Evolutionary conservation across 176 grass and related monocot genomes (phyloP).

Genomic region (Thinopyrum elongatum): DNA sequence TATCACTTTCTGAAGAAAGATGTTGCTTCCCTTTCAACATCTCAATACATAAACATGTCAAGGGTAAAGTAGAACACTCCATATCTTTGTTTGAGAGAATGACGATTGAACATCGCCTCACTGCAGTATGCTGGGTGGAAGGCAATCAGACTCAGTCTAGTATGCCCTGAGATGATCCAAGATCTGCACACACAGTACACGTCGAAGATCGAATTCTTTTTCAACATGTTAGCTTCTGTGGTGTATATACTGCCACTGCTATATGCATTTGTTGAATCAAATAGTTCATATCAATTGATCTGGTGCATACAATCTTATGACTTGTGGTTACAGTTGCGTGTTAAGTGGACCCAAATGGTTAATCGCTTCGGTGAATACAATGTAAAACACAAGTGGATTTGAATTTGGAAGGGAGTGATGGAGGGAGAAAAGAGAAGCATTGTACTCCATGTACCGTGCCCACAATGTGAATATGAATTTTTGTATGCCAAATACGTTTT

Average conservation of each 20-base stretch:
- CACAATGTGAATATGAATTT: not conserved
- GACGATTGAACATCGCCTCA: not conserved
- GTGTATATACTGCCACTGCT: conserved; percentile 32
- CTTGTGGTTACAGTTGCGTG: not conserved
- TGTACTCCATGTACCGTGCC: not conserved
- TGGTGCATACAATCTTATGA: not conserved
- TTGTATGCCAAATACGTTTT: not conserved
- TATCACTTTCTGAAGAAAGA: not conserved
- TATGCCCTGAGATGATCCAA: conserved; percentile 1
- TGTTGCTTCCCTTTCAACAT: not conserved
- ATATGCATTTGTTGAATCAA: conserved; percentile 20
- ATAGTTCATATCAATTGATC: not conserved
- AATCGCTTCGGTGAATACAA: not conserved
- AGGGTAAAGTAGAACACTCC: conserved; percentile 3
- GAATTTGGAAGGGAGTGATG: not conserved
- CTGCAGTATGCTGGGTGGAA: conserved; percentile 11
- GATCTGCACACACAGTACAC: not conserved
- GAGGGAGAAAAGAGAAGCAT: not conserved
- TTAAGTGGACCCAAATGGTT: not conserved
- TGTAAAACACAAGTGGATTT: not conserved
- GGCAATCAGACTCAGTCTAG: not conserved
- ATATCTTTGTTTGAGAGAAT: not conserved
- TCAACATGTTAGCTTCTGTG: not conserved
- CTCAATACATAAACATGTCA: not conserved
- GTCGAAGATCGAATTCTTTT: not conserved